These are phyloP conservation scores for Linum tenue DNA, from an alignment of 345 rosid genomes.

Conservation along the genomic window DNA sequence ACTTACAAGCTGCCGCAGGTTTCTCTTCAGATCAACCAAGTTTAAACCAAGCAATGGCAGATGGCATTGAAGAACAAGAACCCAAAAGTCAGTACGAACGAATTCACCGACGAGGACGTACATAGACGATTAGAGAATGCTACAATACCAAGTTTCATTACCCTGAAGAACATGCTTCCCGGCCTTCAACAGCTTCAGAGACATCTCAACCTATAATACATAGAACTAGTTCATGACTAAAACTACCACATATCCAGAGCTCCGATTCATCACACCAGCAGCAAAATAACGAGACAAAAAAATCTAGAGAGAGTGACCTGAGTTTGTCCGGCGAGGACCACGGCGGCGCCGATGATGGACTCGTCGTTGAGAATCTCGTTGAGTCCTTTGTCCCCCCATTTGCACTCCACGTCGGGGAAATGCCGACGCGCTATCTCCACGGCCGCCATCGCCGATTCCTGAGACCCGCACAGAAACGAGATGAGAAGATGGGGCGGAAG, in stretches of 20 bases:
- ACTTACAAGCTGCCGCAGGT: conserved; percentile 94
- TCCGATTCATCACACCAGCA: too few relatives aligned
- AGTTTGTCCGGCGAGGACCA: conserved; percentile 85
- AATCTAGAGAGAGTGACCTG: conserved; percentile 38
- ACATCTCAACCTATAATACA: conserved; percentile 58
- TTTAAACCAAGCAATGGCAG: conserved; percentile 24
- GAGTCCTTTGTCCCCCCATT: conserved; percentile 84
- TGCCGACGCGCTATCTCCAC: conserved; percentile 66
- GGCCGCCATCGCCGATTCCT: conserved; percentile 82
- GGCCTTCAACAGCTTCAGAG: conserved; percentile 68
- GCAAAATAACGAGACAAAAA: neutral
- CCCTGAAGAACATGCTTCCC: conserved; percentile 96
- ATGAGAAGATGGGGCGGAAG: neutral
- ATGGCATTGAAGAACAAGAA: conserved; percentile 22
- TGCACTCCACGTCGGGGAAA: conserved; percentile 64
- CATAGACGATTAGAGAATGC: conserved; percentile 3
- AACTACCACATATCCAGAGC: too few relatives aligned
- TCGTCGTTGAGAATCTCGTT: conserved; percentile 54
- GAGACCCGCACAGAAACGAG: neutral
- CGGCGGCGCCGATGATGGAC: conserved; percentile 68
- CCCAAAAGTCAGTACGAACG: conserved; percentile 17
- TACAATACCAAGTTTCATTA: conserved; percentile 12
- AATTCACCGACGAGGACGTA: conserved; percentile 7
- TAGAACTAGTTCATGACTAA: neutral
- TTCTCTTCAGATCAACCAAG: conserved; percentile 60